Base-by-base conservation (phyloP, 1,284 basidiomycete species). In the Stereum hirsutum region DNA sequence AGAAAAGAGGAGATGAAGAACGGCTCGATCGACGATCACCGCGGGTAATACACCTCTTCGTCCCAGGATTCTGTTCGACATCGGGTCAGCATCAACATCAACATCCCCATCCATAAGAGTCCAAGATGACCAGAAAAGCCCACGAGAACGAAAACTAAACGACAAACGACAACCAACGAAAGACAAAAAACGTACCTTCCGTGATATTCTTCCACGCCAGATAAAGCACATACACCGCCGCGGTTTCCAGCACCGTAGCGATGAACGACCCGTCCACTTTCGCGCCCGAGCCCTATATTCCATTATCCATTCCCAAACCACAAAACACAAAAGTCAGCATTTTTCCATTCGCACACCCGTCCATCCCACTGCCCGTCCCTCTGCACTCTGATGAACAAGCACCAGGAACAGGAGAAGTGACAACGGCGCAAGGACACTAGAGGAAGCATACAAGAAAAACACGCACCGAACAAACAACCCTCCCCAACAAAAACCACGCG, bases 181-280 rank as follows among this genome's bases (percentile, higher is more conserved):
- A 19, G 25, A 8, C 20, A 30, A 14, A 24, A 35, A 24, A 65
- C 79, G 51, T 47, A 89, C 86, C 80, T 76, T 89, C 87, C 11
- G 86, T 89, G 50, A 89, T 89, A 56, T 80, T 81, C 58, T 70
- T 73, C 90, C 90, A 93, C 20, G 77, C 89, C 14, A 83, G 57
- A 59, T 79, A 90, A 15, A 93, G 51, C 11, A 76, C 66, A n/a
- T 69, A 72, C 0, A 92, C 75, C 0, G 83, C 62, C 0, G 74
- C 78, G 0, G 86, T 86, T 57, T 89, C 86, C 33, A 89, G 64
- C 11, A 87, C 45, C 0, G 89, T 90, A 1, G 86, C 81, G 10
- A 93, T 59, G 58, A 93, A 91, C 2, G 84, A 79, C 8, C 84
- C 86, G 59, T 92, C 90, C 26, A 92, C 61, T 55, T 79, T 84